Evolutionary conservation across 1,284 basidiomycete genomes (phyloP).

Genomic region (Cryptococcus sp.): DNA sequence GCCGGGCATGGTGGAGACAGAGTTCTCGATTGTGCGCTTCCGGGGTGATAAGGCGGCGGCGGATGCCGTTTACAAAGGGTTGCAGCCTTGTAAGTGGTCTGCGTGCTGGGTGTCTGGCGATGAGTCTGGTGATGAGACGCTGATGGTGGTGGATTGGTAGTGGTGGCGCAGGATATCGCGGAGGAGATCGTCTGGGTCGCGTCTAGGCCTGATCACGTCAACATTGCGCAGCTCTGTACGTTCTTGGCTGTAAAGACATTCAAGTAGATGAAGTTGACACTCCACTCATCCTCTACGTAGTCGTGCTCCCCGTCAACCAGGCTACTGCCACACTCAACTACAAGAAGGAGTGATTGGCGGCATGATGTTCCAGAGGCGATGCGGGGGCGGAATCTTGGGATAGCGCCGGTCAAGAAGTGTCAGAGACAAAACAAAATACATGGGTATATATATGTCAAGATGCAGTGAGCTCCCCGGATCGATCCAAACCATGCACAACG

Average conservation of each 20-base stretch:
- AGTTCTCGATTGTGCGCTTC: slow-evolving; percentile 82
- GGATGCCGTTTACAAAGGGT: slow-evolving; percentile 82
- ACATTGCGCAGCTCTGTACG: slow-evolving; percentile 41
- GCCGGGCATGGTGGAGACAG: slow-evolving; percentile 58
- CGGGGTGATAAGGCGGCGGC: slow-evolving; percentile 76
- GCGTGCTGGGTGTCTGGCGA: neutral
- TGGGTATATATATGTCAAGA: neutral
- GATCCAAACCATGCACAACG: neutral
- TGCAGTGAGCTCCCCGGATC: neutral
- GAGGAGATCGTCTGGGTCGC: slow-evolving; percentile 84
- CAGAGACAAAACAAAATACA: slow-evolving; percentile 1
- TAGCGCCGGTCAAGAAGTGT: neutral
- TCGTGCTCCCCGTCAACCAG: slow-evolving; percentile 42
- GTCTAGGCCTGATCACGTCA: slow-evolving; percentile 38
- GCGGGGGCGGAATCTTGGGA: neutral
- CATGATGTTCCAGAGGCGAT: neutral
- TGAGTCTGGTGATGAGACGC: neutral
- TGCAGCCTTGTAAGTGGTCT: slow-evolving; percentile 52
- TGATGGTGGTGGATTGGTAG: slow-evolving; percentile 36
- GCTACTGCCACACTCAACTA: slow-evolving; percentile 32
- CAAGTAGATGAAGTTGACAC: neutral
- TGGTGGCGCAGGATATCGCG: slow-evolving; percentile 79
- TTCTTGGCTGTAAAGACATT: neutral
- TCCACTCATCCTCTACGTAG: slow-evolving; percentile 11
- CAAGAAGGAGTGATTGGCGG: too few species aligned